Evolutionary conservation across 441 rosid genomes (phyloP), one percentile per base, ranked within the genome.

Genomic region (Populus hybrid): DNA sequence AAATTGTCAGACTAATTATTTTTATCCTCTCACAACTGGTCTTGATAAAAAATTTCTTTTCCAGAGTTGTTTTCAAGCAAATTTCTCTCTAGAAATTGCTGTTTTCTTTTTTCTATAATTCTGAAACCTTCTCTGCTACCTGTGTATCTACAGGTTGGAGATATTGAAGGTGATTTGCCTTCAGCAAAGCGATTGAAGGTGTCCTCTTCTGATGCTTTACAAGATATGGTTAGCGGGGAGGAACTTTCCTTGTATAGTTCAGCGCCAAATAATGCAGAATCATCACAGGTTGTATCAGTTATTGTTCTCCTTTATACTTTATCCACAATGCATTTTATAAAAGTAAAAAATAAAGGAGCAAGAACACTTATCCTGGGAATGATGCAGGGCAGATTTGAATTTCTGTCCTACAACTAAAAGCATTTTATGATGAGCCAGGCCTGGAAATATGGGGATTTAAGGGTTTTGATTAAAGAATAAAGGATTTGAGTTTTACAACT

Each of bases 181-280:
- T 82, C 84, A 78, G 83, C 91, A 73, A 96, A 96, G 90, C 92
- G 98, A 82, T 83, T 94, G 86, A 92, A 92, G 83, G 82, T 82
- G 87, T 88, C 93, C 66, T 81, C 98, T 77, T 89, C 97, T 79
- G 98, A 94, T 88, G 88, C 91, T 82, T 89, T 92, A 86, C 98
- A 94, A 87, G 99, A 96, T 87, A 88, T 90, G 88, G 84, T 87
- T 82, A 85, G 91, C 66, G 94, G 93, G 77, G 99, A 97, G 84
- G 99, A 97, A 91, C 97, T 97, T 78, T 91, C 97, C 50, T 82
- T 97, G 78, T 94, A 86, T 86, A 95, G 93, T 78, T 92, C 95
- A 61, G 85, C 91, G 11, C 85, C 94, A 84, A 92, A 91, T 82
- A 93, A 87, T 79, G 81, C 94, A 11, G 97, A 94, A 82, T 94